These are phyloP conservation scores for Starmerella stigmatis DNA, from an alignment of 805 yeast genomes.

Conservation along the genomic window DNA sequence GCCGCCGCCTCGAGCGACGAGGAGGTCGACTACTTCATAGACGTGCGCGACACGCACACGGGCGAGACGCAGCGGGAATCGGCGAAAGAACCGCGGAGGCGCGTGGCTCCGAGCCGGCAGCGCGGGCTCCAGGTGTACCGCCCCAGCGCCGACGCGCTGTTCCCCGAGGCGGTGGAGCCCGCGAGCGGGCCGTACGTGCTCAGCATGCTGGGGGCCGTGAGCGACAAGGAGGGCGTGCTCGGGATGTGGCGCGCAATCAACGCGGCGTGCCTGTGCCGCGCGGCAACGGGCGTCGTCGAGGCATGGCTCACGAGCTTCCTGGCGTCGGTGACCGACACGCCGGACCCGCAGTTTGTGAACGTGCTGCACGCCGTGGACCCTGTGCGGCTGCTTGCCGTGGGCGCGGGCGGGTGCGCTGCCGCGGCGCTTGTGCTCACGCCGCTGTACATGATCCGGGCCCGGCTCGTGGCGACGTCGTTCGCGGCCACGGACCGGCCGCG, in stretches of 20 bases:
- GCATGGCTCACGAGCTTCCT: slow-evolving; percentile 88
- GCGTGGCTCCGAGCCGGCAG: slow-evolving; percentile 12
- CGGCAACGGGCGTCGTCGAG: slow-evolving; percentile 64
- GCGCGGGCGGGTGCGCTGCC: slow-evolving; percentile 59
- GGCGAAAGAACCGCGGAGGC: too few relatives aligned
- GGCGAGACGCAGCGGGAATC: neutral
- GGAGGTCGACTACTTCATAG: slow-evolving; percentile 38
- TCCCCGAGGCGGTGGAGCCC: slow-evolving; percentile 14
- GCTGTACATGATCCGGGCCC: slow-evolving; percentile 67
- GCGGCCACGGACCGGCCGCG: slow-evolving; percentile 36
- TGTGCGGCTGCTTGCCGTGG: slow-evolving; percentile 50
- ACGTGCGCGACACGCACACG: slow-evolving; percentile 15
- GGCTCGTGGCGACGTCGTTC: slow-evolving; percentile 61
- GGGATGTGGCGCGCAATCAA: slow-evolving; percentile 58
- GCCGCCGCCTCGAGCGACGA: slow-evolving; percentile 22
- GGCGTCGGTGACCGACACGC: slow-evolving; percentile 68
- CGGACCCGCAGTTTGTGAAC: slow-evolving; percentile 82
- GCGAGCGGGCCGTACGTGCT: slow-evolving; percentile 28
- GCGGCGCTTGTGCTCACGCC: slow-evolving; percentile 71
- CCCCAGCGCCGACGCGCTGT: slow-evolving; percentile 4
- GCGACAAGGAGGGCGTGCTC: slow-evolving; percentile 57
- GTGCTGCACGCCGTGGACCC: slow-evolving; percentile 69
- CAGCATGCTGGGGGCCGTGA: slow-evolving; percentile 37
- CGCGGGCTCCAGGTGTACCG: slow-evolving; percentile 15
- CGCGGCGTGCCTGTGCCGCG: slow-evolving; percentile 66